Evolutionary conservation across 768 basidiomycete species (phyloP), one percentile per base, ranked within the genome.

Genomic region (Neoboletus magnificus): DNA sequence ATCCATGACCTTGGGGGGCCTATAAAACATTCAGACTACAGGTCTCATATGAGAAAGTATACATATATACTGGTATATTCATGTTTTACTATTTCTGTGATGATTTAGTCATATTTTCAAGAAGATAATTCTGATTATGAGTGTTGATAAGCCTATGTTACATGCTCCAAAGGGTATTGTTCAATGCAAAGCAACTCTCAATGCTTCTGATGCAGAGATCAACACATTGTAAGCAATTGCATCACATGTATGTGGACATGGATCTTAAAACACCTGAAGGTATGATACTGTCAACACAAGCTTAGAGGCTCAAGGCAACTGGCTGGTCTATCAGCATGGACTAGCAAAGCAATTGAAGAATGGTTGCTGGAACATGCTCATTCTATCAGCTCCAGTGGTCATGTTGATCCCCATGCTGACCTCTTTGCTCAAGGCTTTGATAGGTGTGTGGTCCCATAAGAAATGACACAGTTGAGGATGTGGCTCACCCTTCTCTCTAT

Each of bases 51-150:
- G 27, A 27, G 27, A 5, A 27, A 27, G 27, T 27, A 27, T 27
- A 27, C n/a, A n/a, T n/a, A n/a, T n/a, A n/a, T n/a, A n/a, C n/a
- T n/a, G n/a, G n/a, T n/a, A n/a, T n/a, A n/a, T n/a, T n/a, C n/a
- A n/a, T n/a, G n/a, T n/a, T n/a, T n/a, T n/a, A n/a, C n/a, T n/a
- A n/a, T n/a, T n/a, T n/a, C n/a, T n/a, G n/a, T n/a, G n/a, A n/a
- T n/a, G n/a, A 0, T 78, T 76, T 55, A 77, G 76, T 52, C 69
- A 74, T 7, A 72, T 80, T 8, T 79, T 77, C 65, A 79, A 79
- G 64, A 78, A 83, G 60, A 77, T 82, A 80, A 80, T 83, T 43
- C 36, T 82, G n/a, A 60, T 82, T 11, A 69, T 79, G 1, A 62
- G 64, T 2, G 41, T 69, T 16, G 67, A 63, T 1, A 79, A 79